Conservation (phyloP, 2,329 filamentous ascomycete species). For the Fusarium palustre region DNA sequence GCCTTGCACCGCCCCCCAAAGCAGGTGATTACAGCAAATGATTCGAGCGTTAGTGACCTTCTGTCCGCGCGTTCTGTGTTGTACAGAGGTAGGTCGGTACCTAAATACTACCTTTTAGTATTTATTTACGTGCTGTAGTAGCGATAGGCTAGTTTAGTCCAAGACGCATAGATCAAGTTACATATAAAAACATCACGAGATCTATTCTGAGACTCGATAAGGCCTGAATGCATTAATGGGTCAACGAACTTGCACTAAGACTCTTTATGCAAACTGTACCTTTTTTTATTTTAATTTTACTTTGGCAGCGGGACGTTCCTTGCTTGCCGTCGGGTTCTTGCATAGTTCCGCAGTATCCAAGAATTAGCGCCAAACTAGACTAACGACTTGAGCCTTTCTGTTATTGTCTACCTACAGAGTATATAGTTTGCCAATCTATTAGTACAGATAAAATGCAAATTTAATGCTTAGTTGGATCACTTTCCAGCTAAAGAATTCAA, state of each 20-base stretch:
- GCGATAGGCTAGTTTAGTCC: background rate
- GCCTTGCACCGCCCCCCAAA: constrained; percentile 32
- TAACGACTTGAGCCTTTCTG: constrained; percentile 10
- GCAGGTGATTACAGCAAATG: constrained; percentile 10
- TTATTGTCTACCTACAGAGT: background rate
- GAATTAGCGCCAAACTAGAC: constrained; percentile 20
- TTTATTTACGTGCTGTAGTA: background rate
- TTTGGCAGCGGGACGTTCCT: constrained; percentile 26
- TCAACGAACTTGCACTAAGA: background rate
- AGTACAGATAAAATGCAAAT: background rate
- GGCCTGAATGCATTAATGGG: background rate
- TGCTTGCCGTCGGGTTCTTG: constrained; percentile 20
- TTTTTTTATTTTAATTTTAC: background rate
- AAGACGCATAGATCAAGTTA: constrained; percentile 7
- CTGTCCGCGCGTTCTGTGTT: constrained; percentile 10
- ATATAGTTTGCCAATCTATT: background rate
- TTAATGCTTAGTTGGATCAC: background rate
- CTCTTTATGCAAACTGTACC: constrained; percentile 9
- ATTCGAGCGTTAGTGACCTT: constrained; percentile 2
- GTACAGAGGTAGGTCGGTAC: background rate
- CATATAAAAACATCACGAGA: constrained; percentile 7
- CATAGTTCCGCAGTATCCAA: constrained; percentile 19
- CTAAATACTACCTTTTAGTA: background rate
- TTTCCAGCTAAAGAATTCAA: background rate
- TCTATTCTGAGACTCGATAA: background rate